Percentiles rank a stretch among this genome's conserved stretches.
These are phyloP conservation scores for Alternaria postmessia DNA, from an alignment of 2,329 filamentous ascomycete genomes.

Conservation along the genomic window DNA sequence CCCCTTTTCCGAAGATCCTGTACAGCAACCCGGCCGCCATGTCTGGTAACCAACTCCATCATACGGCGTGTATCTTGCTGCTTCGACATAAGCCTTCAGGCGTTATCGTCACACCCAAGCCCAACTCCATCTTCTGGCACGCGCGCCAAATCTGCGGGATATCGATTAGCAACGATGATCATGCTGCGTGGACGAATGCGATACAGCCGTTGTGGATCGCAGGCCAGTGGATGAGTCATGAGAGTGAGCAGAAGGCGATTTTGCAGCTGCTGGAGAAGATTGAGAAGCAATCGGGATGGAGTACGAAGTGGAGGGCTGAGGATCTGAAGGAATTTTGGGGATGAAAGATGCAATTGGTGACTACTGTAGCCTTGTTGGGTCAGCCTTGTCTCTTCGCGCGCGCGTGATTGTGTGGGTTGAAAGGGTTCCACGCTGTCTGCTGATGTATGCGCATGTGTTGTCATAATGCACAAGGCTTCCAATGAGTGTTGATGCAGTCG, in stretches of 20 bases:
- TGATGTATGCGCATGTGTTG: background rate
- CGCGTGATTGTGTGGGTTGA: background rate
- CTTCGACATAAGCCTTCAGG: constrained; percentile 32
- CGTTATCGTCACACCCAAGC: constrained; percentile 23
- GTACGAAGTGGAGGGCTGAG: constrained; percentile 62
- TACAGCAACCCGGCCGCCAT: constrained; percentile 27
- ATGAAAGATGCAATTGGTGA: background rate
- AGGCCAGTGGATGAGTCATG: constrained; percentile 57
- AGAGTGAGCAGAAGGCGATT: constrained; percentile 56
- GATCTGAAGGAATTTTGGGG: constrained; percentile 64
- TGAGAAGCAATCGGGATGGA: constrained; percentile 63
- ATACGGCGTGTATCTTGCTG: constrained; percentile 24
- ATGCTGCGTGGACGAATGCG: constrained; percentile 57
- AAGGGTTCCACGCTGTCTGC: background rate
- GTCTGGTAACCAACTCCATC: constrained; percentile 28
- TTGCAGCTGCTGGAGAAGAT: constrained; percentile 59
- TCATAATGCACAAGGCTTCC: too few species aligned
- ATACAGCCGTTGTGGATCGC: constrained; percentile 60
- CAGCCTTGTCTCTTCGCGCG: background rate
- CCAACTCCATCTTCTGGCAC: constrained; percentile 56
- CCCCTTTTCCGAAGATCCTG: constrained; percentile 23
- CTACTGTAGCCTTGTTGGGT: background rate
- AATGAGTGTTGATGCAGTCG: background rate
- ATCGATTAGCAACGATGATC: constrained; percentile 55
- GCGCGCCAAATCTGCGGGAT: constrained; percentile 58